Conservation (phyloP, 2,329 filamentous ascomycete genomes). For the Sarocladiaceae sp. region DNA sequence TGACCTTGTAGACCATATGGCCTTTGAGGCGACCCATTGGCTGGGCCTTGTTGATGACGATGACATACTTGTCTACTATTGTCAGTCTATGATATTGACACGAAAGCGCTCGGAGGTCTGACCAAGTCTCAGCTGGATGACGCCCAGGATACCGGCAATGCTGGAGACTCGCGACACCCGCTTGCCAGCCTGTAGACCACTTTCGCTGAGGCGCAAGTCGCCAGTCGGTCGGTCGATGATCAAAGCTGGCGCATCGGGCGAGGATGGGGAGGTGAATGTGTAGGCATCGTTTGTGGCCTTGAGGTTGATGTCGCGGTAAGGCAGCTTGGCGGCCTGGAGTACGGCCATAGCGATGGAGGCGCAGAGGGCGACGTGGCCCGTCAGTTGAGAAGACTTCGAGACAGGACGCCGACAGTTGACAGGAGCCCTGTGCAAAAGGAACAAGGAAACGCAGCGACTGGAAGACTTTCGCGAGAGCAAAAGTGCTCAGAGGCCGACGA, state of each 20-base stretch:
- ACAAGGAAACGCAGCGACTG: not conserved
- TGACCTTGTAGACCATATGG: constrained; percentile 92
- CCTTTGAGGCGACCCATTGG: constrained; percentile 88
- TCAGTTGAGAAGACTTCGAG: not conserved
- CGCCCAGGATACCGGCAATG: constrained; percentile 88
- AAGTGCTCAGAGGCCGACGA: too few relatives aligned
- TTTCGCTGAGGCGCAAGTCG: constrained; percentile 79
- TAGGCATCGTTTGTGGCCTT: constrained; percentile 89
- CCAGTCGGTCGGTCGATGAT: constrained; percentile 89
- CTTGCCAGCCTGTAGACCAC: constrained; percentile 66
- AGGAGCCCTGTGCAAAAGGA: too few relatives aligned
- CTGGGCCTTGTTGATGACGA: constrained; percentile 90
- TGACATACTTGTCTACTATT: constrained; percentile 78
- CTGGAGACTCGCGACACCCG: constrained; percentile 71
- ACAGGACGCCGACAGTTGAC: too few relatives aligned
- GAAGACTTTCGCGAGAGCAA: too few relatives aligned
- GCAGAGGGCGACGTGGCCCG: constrained; percentile 5
- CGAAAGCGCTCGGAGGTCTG: not conserved
- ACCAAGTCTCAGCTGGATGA: constrained; percentile 91
- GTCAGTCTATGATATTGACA: not conserved
- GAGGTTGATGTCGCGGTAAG: constrained; percentile 95
- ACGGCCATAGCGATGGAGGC: constrained; percentile 28
- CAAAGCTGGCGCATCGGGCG: constrained; percentile 78
- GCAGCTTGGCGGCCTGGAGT: constrained; percentile 39
- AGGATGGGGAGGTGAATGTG: constrained; percentile 93